Evolutionary conservation across 2,329 filamentous ascomycete species (phyloP), one percentile per base, ranked within the genome.

Genomic region (Amesomyces nigricolor): DNA sequence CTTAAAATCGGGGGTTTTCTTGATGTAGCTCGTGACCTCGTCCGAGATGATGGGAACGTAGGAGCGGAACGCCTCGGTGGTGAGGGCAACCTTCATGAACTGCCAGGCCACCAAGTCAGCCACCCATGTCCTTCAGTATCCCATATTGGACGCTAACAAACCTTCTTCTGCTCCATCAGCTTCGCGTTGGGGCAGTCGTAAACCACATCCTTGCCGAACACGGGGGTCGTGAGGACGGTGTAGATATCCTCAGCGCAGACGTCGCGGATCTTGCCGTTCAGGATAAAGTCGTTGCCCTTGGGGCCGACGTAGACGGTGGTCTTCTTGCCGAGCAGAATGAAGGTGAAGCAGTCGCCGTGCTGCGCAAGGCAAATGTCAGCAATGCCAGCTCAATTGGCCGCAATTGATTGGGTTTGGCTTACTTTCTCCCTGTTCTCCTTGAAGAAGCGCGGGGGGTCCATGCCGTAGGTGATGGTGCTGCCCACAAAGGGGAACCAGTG

Each of bases 361-460:
- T 80, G 56, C 39, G 19, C 40, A 16, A 47, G 11, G 35, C 11
- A 51, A 29, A 3, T 16, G 38, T 43, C 22, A 35, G 32, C 14
- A 2, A 19, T 32, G 19, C 11, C 8, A 44, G 37, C 13, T 30
- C 35, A 6, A n/a, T n/a, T 4, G 13, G 26, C n/a, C 14, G 48
- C 8, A 16, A 13, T 47, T 9, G 17, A 14, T 3, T 3, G 38
- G 32, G 16, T 40, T n/a, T 51, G 35, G 13, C 66, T 54, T 65
- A 88, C 85, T 82, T 89, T 89, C 66, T 79, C 73, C 59, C 80
- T 81, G 73, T 81, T 81, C 69, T 78, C 84, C 81, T 64, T 78
- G 76, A 96, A 96, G 80, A 96, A 97, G 50, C 77, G 78, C 67
- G 89, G 91, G 14, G 92, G 92, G 67, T 97, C 90, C 73, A 96